phyloP scores from a whole-genome alignment of 2,329 filamentous ascomycete species.

The Ophiostoma montium region DNA sequence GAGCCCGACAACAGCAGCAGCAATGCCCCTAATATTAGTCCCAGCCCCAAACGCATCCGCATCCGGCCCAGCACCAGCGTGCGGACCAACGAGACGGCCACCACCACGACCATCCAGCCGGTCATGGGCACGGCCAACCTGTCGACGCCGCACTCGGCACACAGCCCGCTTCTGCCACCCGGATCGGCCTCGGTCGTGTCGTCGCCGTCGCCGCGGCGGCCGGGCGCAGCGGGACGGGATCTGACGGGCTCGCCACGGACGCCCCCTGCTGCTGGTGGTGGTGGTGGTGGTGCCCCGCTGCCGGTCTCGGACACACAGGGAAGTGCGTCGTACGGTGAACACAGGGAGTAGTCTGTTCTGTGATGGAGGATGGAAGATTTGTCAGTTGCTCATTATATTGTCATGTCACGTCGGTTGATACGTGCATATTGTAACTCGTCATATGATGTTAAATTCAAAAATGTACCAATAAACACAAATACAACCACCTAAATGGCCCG shows the following conservation, averaged over 20 bases:
- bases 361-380: too few relatives aligned
- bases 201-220: not conserved
- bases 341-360: not conserved
- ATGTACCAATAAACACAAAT: too few relatives aligned
- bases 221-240: not conserved
- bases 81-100: not conserved
- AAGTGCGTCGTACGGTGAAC: constrained; percentile 9
- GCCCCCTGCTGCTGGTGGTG: too few relatives aligned
- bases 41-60: not conserved
- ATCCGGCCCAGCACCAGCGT: constrained; percentile 2
- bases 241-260: not conserved
- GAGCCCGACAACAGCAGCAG: not conserved
- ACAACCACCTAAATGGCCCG: constrained; percentile 21
- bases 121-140: not conserved
- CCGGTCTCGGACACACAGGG: constrained; percentile 13
- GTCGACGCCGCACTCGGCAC: not conserved
- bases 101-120: not conserved
- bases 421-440: too few relatives aligned
- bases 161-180: constrained; percentile 4
- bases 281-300: not conserved
- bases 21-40: not conserved
- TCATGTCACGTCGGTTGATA: too few relatives aligned
- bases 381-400: too few relatives aligned
- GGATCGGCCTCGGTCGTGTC: not conserved
- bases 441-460: too few relatives aligned